phyloP scores from a whole-genome alignment of 2,329 filamentous ascomycete species.

The Colletotrichum zoysiae region DNA sequence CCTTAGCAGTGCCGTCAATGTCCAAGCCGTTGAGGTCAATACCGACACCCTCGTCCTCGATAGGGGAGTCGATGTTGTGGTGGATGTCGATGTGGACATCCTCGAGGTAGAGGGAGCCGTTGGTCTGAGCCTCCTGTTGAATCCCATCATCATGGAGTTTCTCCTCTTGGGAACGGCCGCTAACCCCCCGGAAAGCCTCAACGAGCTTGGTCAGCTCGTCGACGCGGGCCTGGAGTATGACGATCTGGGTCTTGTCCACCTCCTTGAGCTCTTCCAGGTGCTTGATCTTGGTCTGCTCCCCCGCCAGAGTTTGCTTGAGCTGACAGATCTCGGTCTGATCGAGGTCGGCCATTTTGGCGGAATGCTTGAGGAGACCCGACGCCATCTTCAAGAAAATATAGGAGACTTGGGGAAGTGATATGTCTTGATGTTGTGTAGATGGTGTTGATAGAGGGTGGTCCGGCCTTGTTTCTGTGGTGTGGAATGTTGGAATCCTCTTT shows the following conservation, averaged over 20 bases:
- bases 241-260: slow-evolving; percentile 8
- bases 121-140: background rate
- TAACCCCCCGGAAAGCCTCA: background rate
- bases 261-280: slow-evolving; percentile 7
- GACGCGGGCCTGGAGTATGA: background rate
- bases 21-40: background rate
- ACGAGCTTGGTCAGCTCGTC: background rate
- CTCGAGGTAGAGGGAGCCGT: background rate
- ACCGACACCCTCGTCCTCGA: background rate
- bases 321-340: slow-evolving; percentile 24
- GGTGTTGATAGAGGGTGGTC: background rate
- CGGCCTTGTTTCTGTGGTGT: background rate
- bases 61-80: background rate
- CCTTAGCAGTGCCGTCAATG: slow-evolving; percentile 11
- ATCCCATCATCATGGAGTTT: background rate
- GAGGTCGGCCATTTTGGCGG: background rate
- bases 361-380: background rate
- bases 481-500: background rate
- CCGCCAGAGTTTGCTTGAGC: slow-evolving; percentile 8
- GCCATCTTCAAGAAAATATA: background rate
- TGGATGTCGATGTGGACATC: too few relatives aligned
- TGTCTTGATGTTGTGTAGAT: slow-evolving; percentile 44
- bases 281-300: background rate
- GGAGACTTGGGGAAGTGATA: background rate
- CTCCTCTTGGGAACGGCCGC: background rate